phyloP scores from a whole-genome alignment of 2,329 filamentous ascomycete species.

The Blastomyces gilchristii region DNA sequence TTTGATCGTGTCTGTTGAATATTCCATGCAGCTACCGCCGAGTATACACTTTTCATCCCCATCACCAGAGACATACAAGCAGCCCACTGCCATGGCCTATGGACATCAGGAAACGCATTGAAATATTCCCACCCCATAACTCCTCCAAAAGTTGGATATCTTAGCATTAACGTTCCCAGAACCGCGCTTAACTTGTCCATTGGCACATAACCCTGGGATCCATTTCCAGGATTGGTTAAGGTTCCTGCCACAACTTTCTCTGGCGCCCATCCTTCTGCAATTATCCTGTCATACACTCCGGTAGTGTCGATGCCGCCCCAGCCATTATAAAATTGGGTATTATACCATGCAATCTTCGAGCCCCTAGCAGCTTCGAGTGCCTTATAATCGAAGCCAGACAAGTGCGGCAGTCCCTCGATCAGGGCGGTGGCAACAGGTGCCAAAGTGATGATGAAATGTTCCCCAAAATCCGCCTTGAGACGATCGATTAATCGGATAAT shows the following conservation, averaged over 20 bases:
- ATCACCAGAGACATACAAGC: constrained; percentile 49
- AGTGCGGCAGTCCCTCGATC: constrained; percentile 45
- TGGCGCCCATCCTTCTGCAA: constrained; percentile 55
- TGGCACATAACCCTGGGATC: constrained; percentile 52
- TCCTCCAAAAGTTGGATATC: constrained; percentile 65
- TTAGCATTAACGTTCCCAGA: constrained; percentile 46
- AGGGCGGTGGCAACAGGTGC: constrained; percentile 73
- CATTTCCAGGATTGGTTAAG: constrained; percentile 68
- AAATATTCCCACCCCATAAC: constrained; percentile 97
- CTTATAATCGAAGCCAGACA: constrained; percentile 75
- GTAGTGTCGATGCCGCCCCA: constrained; percentile 59
- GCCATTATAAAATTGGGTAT: constrained; percentile 86
- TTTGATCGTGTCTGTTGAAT: background rate
- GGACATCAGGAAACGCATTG: constrained; percentile 57
- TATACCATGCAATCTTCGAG: constrained; percentile 69
- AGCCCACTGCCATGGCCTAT: constrained; percentile 69
- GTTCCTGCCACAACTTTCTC: constrained; percentile 68
- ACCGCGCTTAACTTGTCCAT: constrained; percentile 48
- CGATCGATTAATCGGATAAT: constrained; percentile 58
- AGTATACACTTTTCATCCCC: constrained; percentile 33
- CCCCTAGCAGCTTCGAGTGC: constrained; percentile 59
- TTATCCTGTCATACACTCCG: constrained; percentile 34
- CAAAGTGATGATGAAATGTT: constrained; percentile 63
- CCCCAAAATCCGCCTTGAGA: constrained; percentile 43
- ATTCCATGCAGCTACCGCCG: constrained; percentile 22